Evolutionary conservation across 2,329 filamentous ascomycete species (phyloP).

Genomic region (Sporothrix mexicana): DNA sequence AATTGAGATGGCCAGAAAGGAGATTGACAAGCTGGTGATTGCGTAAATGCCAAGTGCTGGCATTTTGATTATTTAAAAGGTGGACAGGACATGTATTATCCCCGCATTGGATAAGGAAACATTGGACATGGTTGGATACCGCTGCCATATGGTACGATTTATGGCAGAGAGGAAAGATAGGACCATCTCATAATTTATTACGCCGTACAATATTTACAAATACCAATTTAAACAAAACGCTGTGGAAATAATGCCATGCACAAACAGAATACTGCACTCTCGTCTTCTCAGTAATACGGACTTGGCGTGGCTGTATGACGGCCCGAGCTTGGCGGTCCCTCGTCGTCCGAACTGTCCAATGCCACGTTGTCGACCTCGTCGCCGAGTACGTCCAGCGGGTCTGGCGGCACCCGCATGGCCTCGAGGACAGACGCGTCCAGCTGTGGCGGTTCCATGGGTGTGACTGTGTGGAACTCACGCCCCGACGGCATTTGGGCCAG

Average conservation of each 20-base stretch:
- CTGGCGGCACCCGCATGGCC: slow-evolving; percentile 61
- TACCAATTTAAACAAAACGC: not conserved
- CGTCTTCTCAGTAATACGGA: slow-evolving; percentile 23
- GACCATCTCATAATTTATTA: not conserved
- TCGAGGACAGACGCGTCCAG: slow-evolving; percentile 71
- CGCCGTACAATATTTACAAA: not conserved
- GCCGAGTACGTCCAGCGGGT: slow-evolving; percentile 51
- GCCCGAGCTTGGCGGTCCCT: slow-evolving; percentile 35
- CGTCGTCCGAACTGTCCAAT: slow-evolving; percentile 53
- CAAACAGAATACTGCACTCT: too few relatives aligned
- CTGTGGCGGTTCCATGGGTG: slow-evolving; percentile 68
- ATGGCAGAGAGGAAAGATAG: not conserved
- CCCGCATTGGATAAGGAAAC: not conserved
- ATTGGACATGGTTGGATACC: not conserved
- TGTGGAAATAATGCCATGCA: not conserved
- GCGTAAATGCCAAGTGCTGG: slow-evolving; percentile 26
- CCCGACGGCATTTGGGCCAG: slow-evolving; percentile 84
- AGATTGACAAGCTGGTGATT: slow-evolving; percentile 62
- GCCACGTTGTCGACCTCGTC: slow-evolving; percentile 44
- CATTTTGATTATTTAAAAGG: not conserved
- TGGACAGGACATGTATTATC: not conserved
- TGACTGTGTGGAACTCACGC: slow-evolving; percentile 79
- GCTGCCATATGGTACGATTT: not conserved
- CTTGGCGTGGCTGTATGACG: not conserved
- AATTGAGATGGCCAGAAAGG: slow-evolving; percentile 59